These are phyloP conservation scores for Chrysanthemum lavandulifolium DNA, from an alignment of 129 eudicot species.

Conservation along the genomic window DNA sequence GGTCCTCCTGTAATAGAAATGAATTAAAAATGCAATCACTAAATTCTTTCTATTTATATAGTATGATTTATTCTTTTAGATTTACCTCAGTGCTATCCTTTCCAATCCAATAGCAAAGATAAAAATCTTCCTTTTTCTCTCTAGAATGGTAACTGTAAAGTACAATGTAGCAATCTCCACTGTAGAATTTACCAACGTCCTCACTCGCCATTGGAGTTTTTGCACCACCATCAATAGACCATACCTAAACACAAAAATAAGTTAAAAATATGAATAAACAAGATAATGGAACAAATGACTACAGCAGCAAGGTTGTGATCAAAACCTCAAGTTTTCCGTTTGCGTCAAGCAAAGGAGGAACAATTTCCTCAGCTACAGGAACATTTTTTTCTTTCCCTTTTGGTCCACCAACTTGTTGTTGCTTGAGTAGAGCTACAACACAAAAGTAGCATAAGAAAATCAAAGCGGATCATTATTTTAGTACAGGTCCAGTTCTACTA, in stretches of 20 bases:
- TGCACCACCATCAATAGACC: constrained; percentile 82
- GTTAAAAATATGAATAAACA: neutral
- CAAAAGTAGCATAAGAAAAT: neutral
- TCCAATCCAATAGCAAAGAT: constrained; percentile 95
- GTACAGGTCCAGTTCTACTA: neutral
- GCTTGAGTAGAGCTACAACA: constrained; percentile 80
- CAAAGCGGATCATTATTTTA: too few relatives aligned
- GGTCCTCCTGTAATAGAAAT: constrained; percentile 64
- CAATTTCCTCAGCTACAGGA: constrained; percentile 78
- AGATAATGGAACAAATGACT: neutral
- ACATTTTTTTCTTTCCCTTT: constrained; percentile 70
- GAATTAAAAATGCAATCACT: constrained; percentile 12
- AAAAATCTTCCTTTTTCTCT: constrained; percentile 87
- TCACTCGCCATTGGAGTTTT: constrained; percentile 72
- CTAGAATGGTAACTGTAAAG: constrained; percentile 85
- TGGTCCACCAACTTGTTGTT: constrained; percentile 89
- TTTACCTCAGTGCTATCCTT: constrained; percentile 94
- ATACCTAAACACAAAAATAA: constrained; percentile 52
- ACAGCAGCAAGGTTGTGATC: neutral
- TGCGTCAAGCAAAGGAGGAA: constrained; percentile 88
- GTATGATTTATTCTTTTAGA: neutral
- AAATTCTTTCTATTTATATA: constrained; percentile 13
- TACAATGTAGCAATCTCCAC: constrained; percentile 96
- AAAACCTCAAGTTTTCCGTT: constrained; percentile 89
- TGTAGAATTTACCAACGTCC: constrained; percentile 85